These are phyloP conservation scores for Trypanosoma melophagium DNA, from an alignment of 208 protist species.

Conservation along the genomic window DNA sequence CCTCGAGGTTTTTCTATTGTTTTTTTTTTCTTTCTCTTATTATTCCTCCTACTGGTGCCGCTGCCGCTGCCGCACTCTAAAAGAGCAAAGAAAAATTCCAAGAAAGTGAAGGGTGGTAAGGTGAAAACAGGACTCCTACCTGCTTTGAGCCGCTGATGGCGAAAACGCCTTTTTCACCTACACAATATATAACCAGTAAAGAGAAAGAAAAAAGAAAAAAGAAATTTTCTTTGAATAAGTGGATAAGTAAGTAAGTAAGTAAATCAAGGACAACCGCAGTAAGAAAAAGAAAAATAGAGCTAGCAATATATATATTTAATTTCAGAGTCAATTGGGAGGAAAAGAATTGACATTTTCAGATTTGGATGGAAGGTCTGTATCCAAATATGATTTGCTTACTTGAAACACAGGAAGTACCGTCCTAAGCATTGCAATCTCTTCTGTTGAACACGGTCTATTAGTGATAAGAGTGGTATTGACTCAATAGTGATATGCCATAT, in stretches of 20 bases:
- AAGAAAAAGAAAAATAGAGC: constrained; percentile 24
- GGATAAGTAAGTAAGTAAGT: constrained; percentile 16
- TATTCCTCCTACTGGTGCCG: no score
- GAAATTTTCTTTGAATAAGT: neutral
- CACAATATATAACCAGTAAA: neutral
- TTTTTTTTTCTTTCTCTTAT: no score
- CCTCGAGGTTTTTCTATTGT: neutral
- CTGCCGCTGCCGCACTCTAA: no score
- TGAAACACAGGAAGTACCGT: constrained; percentile 31
- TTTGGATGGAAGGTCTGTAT: no score
- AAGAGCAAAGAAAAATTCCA: neutral
- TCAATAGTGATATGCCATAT: constrained; percentile 49
- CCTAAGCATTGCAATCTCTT: constrained; percentile 27
- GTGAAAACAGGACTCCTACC: no score
- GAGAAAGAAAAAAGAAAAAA: constrained; percentile 6
- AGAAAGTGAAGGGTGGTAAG: neutral
- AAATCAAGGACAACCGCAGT: constrained; percentile 10
- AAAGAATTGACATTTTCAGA: no score
- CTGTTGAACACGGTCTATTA: constrained; percentile 34
- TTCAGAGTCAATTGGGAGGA: neutral
- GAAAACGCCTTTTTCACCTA: no score
- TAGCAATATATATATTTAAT: constrained; percentile 14
- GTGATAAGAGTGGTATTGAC: constrained; percentile 56
- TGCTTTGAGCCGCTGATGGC: no score
- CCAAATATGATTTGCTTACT: constrained; percentile 5